These are phyloP conservation scores for Penicillium sp. DNA, from an alignment of 2,329 filamentous ascomycete genomes.

Conservation along the genomic window DNA sequence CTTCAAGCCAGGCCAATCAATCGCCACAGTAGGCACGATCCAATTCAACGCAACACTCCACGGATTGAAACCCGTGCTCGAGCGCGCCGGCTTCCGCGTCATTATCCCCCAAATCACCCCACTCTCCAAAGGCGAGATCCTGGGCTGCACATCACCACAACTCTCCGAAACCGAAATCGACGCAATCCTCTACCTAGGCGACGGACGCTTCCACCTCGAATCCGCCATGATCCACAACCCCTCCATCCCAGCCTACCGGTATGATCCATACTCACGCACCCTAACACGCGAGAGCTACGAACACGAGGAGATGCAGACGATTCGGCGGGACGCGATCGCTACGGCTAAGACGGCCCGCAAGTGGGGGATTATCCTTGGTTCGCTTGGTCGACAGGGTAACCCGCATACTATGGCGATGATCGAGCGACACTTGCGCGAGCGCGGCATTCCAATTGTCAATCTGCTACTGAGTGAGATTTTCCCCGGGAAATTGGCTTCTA, in stretches of 20 bases:
- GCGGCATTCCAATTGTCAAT: slow-evolving; percentile 78
- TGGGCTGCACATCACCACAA: slow-evolving; percentile 91
- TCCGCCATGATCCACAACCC: slow-evolving; percentile 99
- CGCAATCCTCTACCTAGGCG: slow-evolving; percentile 82
- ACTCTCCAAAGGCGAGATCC: slow-evolving; percentile 88
- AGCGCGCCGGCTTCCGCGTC: slow-evolving; percentile 79
- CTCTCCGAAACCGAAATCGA: slow-evolving; percentile 64
- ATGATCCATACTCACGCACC: slow-evolving; percentile 92
- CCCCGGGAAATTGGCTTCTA: slow-evolving; percentile 88
- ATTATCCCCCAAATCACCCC: slow-evolving; percentile 90
- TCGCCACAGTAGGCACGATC: slow-evolving; percentile 93
- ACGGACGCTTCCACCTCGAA: slow-evolving; percentile 93
- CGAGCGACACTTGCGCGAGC: slow-evolving; percentile 68
- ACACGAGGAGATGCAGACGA: slow-evolving; percentile 82
- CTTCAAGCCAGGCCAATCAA: slow-evolving; percentile 77
- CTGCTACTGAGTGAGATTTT: slow-evolving; percentile 92
- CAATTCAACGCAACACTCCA: slow-evolving; percentile 98
- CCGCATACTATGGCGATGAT: slow-evolving; percentile 87
- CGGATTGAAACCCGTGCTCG: slow-evolving; percentile 72
- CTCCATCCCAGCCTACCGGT: slow-evolving; percentile 82
- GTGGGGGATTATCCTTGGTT: slow-evolving; percentile 93
- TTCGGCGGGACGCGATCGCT: slow-evolving; percentile 73
- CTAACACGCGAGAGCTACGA: slow-evolving; percentile 89
- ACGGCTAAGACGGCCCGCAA: slow-evolving; percentile 74
- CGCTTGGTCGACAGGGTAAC: slow-evolving; percentile 90